Evolutionary conservation across 805 yeast species (phyloP).

Genomic region (Candida nonsorbophila): DNA sequence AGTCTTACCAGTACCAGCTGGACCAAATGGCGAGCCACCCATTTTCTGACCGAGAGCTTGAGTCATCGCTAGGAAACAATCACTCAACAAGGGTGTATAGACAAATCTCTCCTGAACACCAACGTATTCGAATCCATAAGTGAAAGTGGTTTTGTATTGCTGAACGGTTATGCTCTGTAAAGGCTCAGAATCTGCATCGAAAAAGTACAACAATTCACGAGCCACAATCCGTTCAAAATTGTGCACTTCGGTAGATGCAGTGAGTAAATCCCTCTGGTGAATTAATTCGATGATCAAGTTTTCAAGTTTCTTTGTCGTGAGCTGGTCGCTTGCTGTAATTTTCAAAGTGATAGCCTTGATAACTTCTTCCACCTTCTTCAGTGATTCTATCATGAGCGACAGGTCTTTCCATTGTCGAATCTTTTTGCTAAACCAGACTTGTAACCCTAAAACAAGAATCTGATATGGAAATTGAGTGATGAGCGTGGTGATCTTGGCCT

Average conservation of each 20-base stretch:
- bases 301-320: constrained; percentile 51
- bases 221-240: constrained; percentile 1
- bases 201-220: constrained; percentile 5
- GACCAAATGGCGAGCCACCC: constrained; percentile 94
- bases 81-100: constrained; percentile 64
- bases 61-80: constrained; percentile 62
- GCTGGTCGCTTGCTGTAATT: constrained; percentile 17
- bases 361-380: too few species aligned
- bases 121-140: constrained; percentile 77
- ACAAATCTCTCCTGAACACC: constrained; percentile 75
- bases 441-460: neutral
- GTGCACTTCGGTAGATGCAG: constrained; percentile 5
- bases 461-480: too few species aligned
- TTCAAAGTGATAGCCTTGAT: constrained; percentile 17
- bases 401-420: too few species aligned
- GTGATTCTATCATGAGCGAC: too few species aligned
- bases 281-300: constrained; percentile 61
- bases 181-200: constrained; percentile 13
- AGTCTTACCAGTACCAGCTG: constrained; percentile 97
- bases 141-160: constrained; percentile 48
- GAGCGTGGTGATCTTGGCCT: too few species aligned
- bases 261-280: constrained; percentile 47
- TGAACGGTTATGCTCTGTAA: constrained; percentile 35
- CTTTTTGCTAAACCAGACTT: constrained; percentile 2
- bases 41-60: constrained; percentile 66